Evolutionary conservation across 352 stramenopile genomes (phyloP).

Genomic region (Pythium vanterpoolii): DNA sequence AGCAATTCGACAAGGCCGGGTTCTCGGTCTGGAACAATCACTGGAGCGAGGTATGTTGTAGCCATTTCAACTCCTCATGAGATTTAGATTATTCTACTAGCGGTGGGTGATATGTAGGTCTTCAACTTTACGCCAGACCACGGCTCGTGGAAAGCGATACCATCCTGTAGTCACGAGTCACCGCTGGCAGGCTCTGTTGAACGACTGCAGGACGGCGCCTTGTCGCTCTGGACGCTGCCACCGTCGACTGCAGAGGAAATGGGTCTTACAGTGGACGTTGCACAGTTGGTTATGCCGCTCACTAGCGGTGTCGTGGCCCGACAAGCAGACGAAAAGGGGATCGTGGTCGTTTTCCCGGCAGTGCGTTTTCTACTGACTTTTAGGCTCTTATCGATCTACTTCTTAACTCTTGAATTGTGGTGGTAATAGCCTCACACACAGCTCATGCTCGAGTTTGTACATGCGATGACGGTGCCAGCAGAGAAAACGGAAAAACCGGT

Average conservation of each 20-base stretch:
- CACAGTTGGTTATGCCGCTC: slow-evolving; percentile 52
- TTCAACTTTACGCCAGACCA: slow-evolving; percentile 70
- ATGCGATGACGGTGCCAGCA: slow-evolving; percentile 18
- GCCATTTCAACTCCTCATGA: too few species aligned
- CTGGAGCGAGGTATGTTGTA: slow-evolving; percentile 60
- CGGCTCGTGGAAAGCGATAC: slow-evolving; percentile 41
- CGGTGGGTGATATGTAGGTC: slow-evolving; percentile 31
- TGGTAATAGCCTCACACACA: slow-evolving; percentile 34
- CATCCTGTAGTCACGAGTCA: slow-evolving; percentile 28
- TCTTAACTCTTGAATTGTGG: not conserved
- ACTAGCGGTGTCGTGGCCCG: slow-evolving; percentile 33
- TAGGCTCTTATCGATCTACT: not conserved
- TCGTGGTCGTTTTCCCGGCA: slow-evolving; percentile 45
- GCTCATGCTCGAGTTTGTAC: slow-evolving; percentile 49
- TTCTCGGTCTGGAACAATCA: slow-evolving; percentile 83
- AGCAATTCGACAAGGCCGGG: slow-evolving; percentile 60
- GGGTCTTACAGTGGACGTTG: slow-evolving; percentile 31
- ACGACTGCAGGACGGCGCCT: slow-evolving; percentile 20
- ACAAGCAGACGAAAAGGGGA: slow-evolving; percentile 21
- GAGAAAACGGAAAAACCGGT: slow-evolving; percentile 3
- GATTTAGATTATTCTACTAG: too few species aligned
- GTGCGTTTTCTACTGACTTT: not conserved
- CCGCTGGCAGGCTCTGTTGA: slow-evolving; percentile 32
- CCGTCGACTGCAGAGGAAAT: slow-evolving; percentile 41
- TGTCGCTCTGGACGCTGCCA: slow-evolving; percentile 51